Base-by-base conservation (phyloP, 179 eudicot genomes). In the Beta macrorhiza region DNA sequence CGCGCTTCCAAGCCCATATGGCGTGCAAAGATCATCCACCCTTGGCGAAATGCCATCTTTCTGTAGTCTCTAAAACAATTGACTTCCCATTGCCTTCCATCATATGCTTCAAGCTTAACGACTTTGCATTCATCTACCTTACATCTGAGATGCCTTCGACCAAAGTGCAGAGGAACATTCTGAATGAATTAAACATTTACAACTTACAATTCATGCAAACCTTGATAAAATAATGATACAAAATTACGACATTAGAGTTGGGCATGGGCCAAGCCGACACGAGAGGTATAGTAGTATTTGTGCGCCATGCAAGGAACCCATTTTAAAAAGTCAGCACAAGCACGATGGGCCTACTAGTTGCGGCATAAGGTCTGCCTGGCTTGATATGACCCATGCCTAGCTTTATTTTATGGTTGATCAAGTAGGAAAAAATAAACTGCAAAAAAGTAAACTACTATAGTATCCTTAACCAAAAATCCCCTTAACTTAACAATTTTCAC, bases 51-150 rank as follows among this genome's bases (percentile, higher is more conserved):
- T 7, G 5, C 22, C 56, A 44, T 57, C 3, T 63, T 67, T 3
- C 16, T 1, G 7, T n/a, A 1, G 19, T 5, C 0, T 9, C 19
- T 51, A 2, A 6, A 5, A 70, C 63, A 78, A 20, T 42, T 51
- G 17, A 81, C 80, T 58, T 47, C 13, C 82, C 73, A 84, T 53
- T 58, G 72, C 29, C 62, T 81, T 67, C 82, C 84, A 61, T 78
- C 80, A 42, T 7, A n/a, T 59, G 52, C 72, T 52, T 84, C 52
- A 2, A 78, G 52, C 52, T 59, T 73, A 16, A 81, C 37, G 6
- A 5, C 0, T 45, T 52, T 78, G 8, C 9, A 14, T 20, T 2
- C 16, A 5, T n/a, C 5, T 63, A 6, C 4, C 67, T 63, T 29
- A 63, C 17, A 17, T 16, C 42, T 32, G 44, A 84, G 15, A 69